A percentile compares a stretch with the other conserved stretches of the same genome.
phyloP scores from a whole-genome alignment of 805 yeast species.

The Zygosaccharomyces gambellarensis region DNA sequence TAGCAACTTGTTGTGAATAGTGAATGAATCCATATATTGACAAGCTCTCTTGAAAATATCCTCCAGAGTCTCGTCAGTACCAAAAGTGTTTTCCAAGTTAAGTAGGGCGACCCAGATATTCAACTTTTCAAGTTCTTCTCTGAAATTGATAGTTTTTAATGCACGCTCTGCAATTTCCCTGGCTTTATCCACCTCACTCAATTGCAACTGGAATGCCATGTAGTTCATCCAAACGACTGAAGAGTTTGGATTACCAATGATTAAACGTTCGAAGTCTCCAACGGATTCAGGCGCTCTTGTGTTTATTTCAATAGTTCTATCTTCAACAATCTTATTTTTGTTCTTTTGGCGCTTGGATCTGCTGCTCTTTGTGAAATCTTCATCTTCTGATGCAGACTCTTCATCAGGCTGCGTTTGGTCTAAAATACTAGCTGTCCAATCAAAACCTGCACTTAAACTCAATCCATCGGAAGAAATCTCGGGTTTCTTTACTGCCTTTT shows the following conservation, averaged over 20 bases:
- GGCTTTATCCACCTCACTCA: slow-evolving; percentile 91
- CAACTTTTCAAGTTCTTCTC: slow-evolving; percentile 89
- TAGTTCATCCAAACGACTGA: slow-evolving; percentile 96
- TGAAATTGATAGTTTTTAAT: slow-evolving; percentile 76
- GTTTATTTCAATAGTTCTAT: slow-evolving; percentile 77
- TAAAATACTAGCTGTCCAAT: slow-evolving; percentile 89
- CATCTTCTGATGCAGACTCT: slow-evolving; percentile 52
- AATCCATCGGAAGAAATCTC: slow-evolving; percentile 48
- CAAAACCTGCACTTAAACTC: slow-evolving; percentile 75
- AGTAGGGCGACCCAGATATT: slow-evolving; percentile 95
- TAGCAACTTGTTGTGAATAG: slow-evolving; percentile 74
- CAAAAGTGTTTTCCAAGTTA: slow-evolving; percentile 91
- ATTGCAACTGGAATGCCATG: slow-evolving; percentile 95
- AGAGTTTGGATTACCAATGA: slow-evolving; percentile 89
- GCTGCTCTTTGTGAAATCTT: slow-evolving; percentile 42
- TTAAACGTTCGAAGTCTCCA: slow-evolving; percentile 84
- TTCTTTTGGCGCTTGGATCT: slow-evolving; percentile 46
- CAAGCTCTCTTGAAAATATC: slow-evolving; percentile 77
- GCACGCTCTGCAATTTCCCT: slow-evolving; percentile 93
- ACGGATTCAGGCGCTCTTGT: slow-evolving; percentile 88
- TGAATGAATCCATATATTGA: slow-evolving; percentile 85
- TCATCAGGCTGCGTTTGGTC: slow-evolving; percentile 68
- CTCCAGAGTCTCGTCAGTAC: slow-evolving; percentile 75
- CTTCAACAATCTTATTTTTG: slow-evolving; percentile 49
- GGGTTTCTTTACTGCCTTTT: slow-evolving; percentile 33